phyloP scores from a whole-genome alignment of 306 rosid species.

The Arachis stenosperma region DNA sequence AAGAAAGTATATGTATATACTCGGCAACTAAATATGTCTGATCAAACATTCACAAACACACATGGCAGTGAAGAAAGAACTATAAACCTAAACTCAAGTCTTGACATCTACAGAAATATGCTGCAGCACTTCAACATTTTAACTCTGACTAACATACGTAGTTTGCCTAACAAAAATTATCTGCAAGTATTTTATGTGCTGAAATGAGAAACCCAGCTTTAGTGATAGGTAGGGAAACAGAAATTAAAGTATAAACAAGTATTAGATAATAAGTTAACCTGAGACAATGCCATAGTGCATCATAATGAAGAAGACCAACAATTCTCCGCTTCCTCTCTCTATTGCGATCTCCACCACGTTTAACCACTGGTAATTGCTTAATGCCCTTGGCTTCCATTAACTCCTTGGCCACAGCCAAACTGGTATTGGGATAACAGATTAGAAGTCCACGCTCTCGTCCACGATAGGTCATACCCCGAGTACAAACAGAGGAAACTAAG shows the following conservation, averaged over 20 bases:
- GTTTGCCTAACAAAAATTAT: not conserved
- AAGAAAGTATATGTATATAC: not conserved
- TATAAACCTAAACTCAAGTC: not conserved
- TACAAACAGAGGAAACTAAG: slow-evolving; percentile 83
- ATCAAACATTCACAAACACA: slow-evolving; percentile 6
- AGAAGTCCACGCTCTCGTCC: slow-evolving; percentile 81
- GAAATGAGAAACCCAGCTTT: slow-evolving; percentile 20
- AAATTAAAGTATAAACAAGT: slow-evolving; percentile 12
- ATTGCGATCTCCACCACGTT: slow-evolving; percentile 52
- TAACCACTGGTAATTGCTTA: slow-evolving; percentile 92
- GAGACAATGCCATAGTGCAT: slow-evolving; percentile 70
- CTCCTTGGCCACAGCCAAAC: slow-evolving; percentile 83
- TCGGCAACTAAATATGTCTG: slow-evolving; percentile 5
- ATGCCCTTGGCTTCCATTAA: slow-evolving; percentile 96
- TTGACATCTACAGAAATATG: not conserved
- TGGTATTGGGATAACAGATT: slow-evolving; percentile 82
- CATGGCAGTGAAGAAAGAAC: not conserved
- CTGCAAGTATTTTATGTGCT: slow-evolving; percentile 1
- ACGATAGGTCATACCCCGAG: slow-evolving; percentile 80
- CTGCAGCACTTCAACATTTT: slow-evolving; percentile 10
- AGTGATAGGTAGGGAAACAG: not conserved
- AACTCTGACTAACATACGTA: not conserved
- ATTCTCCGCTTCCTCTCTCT: slow-evolving; percentile 69
- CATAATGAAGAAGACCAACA: slow-evolving; percentile 81
- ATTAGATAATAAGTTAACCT: slow-evolving; percentile 56